Evolutionary conservation across 2,329 filamentous ascomycete genomes (phyloP).

Genomic region (Apiospora sp.): DNA sequence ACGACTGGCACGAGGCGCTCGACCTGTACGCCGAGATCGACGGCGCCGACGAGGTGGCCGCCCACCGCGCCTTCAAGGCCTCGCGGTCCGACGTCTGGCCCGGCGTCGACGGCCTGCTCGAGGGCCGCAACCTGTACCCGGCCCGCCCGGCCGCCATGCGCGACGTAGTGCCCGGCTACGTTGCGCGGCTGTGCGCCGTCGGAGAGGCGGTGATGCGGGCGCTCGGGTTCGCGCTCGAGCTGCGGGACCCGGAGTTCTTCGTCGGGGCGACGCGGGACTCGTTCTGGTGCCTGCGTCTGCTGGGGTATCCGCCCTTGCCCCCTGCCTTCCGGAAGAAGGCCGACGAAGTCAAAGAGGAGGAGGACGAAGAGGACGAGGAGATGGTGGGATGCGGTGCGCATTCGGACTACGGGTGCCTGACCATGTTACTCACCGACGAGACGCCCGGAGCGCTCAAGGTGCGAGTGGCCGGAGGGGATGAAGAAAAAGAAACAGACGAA

Average conservation of each 20-base stretch:
- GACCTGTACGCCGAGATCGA: slow-evolving; percentile 24
- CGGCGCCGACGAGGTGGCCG: background rate
- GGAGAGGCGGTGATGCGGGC: slow-evolving; percentile 22
- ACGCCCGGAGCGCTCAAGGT: slow-evolving; percentile 20
- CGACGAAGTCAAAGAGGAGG: background rate
- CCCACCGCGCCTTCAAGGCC: slow-evolving; percentile 22
- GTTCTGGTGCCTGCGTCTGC: slow-evolving; percentile 23
- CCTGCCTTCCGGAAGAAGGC: background rate
- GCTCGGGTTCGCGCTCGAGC: slow-evolving; percentile 20
- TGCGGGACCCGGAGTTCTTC: slow-evolving; percentile 22
- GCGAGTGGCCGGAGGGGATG: background rate
- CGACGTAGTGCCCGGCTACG: background rate
- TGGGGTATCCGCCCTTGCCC: slow-evolving; percentile 19
- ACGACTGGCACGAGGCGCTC: slow-evolving; percentile 24
- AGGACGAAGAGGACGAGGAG: slow-evolving; percentile 8
- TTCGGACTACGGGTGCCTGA: slow-evolving; percentile 22
- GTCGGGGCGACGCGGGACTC: slow-evolving; percentile 21
- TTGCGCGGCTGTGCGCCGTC: slow-evolving; percentile 19
- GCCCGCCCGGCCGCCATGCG: background rate
- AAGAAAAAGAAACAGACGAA: no score
- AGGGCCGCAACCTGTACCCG: slow-evolving; percentile 23
- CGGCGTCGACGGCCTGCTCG: slow-evolving; percentile 22
- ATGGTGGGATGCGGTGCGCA: slow-evolving; percentile 23
- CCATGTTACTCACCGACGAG: slow-evolving; percentile 20
- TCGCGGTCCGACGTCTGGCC: slow-evolving; percentile 17